phyloP scores from a whole-genome alignment of 768 basidiomycete species.

The Agrocybe pediades region DNA sequence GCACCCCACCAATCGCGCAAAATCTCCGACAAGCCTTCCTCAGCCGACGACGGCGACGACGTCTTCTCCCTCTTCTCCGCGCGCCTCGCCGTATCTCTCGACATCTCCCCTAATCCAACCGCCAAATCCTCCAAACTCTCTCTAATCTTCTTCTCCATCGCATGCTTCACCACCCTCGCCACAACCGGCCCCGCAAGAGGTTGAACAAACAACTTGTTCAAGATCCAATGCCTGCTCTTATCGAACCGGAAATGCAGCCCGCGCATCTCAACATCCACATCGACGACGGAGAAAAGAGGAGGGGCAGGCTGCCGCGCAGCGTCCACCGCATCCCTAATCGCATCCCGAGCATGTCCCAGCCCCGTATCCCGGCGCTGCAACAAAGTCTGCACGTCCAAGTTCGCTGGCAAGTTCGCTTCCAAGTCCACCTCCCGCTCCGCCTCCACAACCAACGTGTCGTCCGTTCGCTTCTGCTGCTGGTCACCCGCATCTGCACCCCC shows the following conservation, averaged over 20 bases:
- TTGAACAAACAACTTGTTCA: conserved; percentile 38
- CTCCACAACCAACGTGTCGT: background rate
- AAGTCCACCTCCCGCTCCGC: background rate
- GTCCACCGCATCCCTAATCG: background rate
- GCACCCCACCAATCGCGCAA: conserved; percentile 31
- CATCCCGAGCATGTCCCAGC: background rate
- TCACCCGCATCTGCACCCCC: background rate
- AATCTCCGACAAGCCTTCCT: conserved; percentile 15
- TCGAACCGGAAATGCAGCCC: conserved; percentile 32
- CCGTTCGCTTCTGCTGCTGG: background rate
- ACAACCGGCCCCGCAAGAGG: conserved; percentile 35
- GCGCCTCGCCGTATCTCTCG: conserved; percentile 21
- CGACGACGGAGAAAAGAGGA: conserved; percentile 32
- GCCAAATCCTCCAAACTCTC: conserved; percentile 26
- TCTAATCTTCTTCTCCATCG: conserved; percentile 30
- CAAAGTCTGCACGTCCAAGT: conserved; percentile 10
- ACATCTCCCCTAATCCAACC: conserved; percentile 25
- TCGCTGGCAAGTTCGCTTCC: background rate
- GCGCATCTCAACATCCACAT: conserved; percentile 28
- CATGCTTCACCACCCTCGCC: conserved; percentile 22
- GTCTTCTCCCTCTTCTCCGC: conserved; percentile 11
- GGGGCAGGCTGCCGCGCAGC: conserved; percentile 1
- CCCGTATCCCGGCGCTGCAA: background rate
- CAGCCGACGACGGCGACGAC: conserved; percentile 4
- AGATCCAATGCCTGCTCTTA: conserved; percentile 39